These are phyloP conservation scores for Colletotrichum cuscutae DNA, from an alignment of 2,329 filamentous ascomycete species.

Conservation along the genomic window DNA sequence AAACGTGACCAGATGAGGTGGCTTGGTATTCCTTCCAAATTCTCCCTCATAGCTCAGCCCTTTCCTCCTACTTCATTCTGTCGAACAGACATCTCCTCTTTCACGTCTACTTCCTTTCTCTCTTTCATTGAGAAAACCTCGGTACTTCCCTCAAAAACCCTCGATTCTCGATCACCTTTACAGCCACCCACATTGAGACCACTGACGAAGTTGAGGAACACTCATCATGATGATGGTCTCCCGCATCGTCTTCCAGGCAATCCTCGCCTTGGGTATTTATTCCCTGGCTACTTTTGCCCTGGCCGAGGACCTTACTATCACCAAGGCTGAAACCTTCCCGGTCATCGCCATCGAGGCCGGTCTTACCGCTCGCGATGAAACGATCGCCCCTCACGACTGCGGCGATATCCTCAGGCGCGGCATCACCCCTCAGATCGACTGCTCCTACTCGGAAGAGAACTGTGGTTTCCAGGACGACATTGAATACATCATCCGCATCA, in stretches of 20 bases:
- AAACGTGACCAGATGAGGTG: not conserved
- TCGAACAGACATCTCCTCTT: not conserved
- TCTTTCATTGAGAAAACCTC: not conserved
- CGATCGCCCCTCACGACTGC: conserved; percentile 8
- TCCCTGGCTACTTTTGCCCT: not conserved
- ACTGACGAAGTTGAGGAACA: not conserved
- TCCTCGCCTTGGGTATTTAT: not conserved
- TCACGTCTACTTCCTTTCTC: not conserved
- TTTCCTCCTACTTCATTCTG: not conserved
- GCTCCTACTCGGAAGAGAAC: conserved; percentile 25
- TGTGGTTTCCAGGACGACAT: conserved; percentile 20
- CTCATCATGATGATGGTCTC: not conserved
- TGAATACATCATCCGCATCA: conserved; percentile 21
- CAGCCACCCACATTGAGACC: not conserved
- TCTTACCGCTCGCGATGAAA: not conserved
- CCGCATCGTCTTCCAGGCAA: not conserved
- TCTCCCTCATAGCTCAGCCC: too few relatives aligned
- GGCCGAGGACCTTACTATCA: too few relatives aligned
- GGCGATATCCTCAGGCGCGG: conserved; percentile 1
- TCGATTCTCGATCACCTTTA: not conserved
- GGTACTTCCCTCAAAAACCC: not conserved
- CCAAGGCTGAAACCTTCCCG: not conserved
- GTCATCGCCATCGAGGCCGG: not conserved
- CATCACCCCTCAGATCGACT: conserved; percentile 20
- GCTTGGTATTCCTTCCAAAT: not conserved